Evolutionary conservation across 176 grass and related monocot genomes (phyloP).

Genomic region (Canna indica): DNA sequence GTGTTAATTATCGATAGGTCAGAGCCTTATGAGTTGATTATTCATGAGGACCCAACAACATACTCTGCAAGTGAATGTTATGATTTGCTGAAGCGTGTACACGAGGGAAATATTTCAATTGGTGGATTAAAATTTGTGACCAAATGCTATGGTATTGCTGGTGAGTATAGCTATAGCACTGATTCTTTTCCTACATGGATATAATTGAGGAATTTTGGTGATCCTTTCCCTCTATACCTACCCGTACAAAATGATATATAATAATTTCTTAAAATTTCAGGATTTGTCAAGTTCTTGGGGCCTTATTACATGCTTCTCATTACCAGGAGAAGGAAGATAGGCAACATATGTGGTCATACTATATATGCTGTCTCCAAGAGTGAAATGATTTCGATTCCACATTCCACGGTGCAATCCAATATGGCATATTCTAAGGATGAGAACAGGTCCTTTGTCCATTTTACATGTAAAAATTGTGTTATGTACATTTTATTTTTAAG

Average conservation of each 20-base stretch:
- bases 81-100: slow-evolving; percentile 61
- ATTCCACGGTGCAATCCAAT: slow-evolving; percentile 61
- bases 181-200: background rate
- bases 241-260: background rate
- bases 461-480: slow-evolving; percentile 55
- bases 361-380: slow-evolving; percentile 76
- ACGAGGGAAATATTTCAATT: slow-evolving; percentile 70
- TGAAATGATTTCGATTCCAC: slow-evolving; percentile 71
- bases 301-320: slow-evolving; percentile 96
- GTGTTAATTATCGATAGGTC: slow-evolving; percentile 72
- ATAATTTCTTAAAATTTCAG: slow-evolving; percentile 26
- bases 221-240: background rate
- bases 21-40: slow-evolving; percentile 49
- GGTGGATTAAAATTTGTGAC: slow-evolving; percentile 85
- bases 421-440: slow-evolving; percentile 99
- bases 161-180: slow-evolving; percentile 26
- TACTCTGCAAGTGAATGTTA: slow-evolving; percentile 59
- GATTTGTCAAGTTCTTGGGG: slow-evolving; percentile 89
- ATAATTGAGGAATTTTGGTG: too few species aligned
- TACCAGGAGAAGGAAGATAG: slow-evolving; percentile 86
- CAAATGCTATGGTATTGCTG: slow-evolving; percentile 92
- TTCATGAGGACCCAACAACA: slow-evolving; percentile 69
- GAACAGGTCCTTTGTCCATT: slow-evolving; percentile 96
- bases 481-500: slow-evolving; percentile 50
- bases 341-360: slow-evolving; percentile 72